Conservation (phyloP, 345 rosid genomes). For the Populus pruinosa region DNA sequence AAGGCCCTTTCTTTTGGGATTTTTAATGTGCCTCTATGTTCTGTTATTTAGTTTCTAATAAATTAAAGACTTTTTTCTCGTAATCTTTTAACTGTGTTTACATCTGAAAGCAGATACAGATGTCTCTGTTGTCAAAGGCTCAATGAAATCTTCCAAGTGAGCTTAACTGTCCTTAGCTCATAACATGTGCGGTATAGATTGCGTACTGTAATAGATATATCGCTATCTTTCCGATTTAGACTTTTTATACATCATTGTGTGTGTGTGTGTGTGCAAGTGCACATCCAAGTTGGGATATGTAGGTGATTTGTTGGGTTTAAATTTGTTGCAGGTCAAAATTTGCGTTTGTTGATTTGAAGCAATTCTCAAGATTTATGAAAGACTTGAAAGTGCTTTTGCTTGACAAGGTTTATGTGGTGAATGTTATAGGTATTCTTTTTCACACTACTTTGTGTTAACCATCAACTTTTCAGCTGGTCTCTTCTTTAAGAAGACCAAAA, state of each 20-base stretch:
- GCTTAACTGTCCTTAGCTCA: conserved; percentile 15
- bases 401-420: conserved; percentile 66
- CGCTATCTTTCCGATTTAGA: background rate
- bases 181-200: background rate
- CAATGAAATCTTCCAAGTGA: conserved; percentile 36
- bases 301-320: background rate
- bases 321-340: conserved; percentile 33
- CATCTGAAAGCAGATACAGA: conserved; percentile 32
- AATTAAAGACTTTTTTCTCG: background rate
- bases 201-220: background rate
- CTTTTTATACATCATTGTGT: background rate
- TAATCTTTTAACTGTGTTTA: background rate
- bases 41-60: conserved; percentile 1
- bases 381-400: conserved; percentile 62
- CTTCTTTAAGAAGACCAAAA: background rate
- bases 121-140: conserved; percentile 23
- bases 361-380: conserved; percentile 50
- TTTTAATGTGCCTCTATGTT: background rate
- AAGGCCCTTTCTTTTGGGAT: background rate
- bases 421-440: conserved; percentile 61
- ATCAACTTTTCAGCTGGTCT: background rate
- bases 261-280: background rate
- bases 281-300: background rate
- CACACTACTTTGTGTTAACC: background rate
- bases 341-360: conserved; percentile 28